phyloP scores from a whole-genome alignment of 257 asterid species.

The Henckelia pumila region DNA sequence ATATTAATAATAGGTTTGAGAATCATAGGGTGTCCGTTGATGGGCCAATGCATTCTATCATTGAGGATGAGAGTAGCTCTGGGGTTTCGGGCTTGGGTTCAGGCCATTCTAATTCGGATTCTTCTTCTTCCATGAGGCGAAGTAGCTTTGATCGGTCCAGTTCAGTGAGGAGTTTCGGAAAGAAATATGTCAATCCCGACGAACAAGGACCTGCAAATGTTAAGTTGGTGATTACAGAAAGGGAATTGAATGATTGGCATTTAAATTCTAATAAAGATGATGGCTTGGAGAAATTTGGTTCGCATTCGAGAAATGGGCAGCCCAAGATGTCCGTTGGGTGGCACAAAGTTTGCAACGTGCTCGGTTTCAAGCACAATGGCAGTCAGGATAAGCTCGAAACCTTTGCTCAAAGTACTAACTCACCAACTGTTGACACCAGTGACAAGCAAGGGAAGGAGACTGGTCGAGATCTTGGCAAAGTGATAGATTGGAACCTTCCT shows the following conservation, averaged over 20 bases:
- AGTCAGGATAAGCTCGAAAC: conserved; percentile 36
- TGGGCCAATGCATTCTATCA: conserved; percentile 82
- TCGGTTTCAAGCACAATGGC: conserved; percentile 53
- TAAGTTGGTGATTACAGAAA: conserved; percentile 84
- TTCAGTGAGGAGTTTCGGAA: conserved; percentile 75
- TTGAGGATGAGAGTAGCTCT: conserved; percentile 81
- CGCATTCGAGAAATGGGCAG: conserved; percentile 32
- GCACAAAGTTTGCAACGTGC: conserved; percentile 62
- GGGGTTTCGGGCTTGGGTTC: conserved; percentile 69
- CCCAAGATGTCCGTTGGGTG: conserved; percentile 57
- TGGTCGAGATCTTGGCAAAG: conserved; percentile 29
- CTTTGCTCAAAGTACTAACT: conserved; percentile 29
- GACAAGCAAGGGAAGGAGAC: conserved; percentile 41
- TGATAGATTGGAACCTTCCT: conserved; percentile 45
- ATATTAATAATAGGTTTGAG: conserved; percentile 45
- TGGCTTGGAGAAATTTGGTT: conserved; percentile 34
- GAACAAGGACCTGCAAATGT: conserved; percentile 56
- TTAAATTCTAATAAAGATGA: conserved; percentile 49
- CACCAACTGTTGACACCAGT: conserved; percentile 24
- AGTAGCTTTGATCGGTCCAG: conserved; percentile 91
- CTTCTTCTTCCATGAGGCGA: conserved; percentile 70
- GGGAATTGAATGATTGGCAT: conserved; percentile 84
- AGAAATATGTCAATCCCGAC: conserved; percentile 51
- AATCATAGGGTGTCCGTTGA: conserved; percentile 63
- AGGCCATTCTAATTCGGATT: conserved; percentile 77